Percentiles rank a stretch among this genome's conserved stretches.
Evolutionary conservation across 345 rosid species (phyloP).

Genomic region (Corymbia maculata): DNA sequence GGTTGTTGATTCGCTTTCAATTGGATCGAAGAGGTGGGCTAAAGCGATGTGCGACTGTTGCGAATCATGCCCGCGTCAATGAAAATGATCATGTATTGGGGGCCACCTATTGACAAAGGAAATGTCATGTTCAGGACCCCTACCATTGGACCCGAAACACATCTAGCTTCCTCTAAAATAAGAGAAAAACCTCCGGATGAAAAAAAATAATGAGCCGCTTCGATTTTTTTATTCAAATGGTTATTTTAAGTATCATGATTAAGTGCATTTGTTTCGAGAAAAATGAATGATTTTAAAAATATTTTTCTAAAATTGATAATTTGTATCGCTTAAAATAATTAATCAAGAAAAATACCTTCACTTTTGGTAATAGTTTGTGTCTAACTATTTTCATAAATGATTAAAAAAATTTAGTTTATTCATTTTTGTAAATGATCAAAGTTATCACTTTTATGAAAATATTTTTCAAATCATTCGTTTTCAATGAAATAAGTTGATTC

Average conservation of each 20-base stretch:
- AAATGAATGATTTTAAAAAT: accelerated
- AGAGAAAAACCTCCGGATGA: neutral
- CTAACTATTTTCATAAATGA: neutral
- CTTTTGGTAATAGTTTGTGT: no score
- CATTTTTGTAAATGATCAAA: accelerated
- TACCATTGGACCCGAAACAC: neutral
- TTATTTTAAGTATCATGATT: neutral
- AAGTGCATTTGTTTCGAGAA: no score
- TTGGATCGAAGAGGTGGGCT: neutral
- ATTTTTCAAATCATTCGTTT: neutral
- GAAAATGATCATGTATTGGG: neutral
- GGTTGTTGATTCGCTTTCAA: neutral
- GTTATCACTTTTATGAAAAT: neutral
- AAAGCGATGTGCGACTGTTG: neutral
- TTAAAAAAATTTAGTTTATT: no score
- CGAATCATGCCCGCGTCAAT: neutral
- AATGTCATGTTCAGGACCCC: neutral
- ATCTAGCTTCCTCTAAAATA: neutral
- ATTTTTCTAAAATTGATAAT: no score
- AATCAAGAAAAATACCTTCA: no score
- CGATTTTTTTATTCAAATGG: neutral
- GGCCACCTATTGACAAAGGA: neutral
- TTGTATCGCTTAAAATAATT: no score
- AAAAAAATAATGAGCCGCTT: neutral
- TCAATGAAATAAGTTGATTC: no score